phyloP scores from a whole-genome alignment of 805 yeast genomes.

The Ogataea degrootiae region DNA sequence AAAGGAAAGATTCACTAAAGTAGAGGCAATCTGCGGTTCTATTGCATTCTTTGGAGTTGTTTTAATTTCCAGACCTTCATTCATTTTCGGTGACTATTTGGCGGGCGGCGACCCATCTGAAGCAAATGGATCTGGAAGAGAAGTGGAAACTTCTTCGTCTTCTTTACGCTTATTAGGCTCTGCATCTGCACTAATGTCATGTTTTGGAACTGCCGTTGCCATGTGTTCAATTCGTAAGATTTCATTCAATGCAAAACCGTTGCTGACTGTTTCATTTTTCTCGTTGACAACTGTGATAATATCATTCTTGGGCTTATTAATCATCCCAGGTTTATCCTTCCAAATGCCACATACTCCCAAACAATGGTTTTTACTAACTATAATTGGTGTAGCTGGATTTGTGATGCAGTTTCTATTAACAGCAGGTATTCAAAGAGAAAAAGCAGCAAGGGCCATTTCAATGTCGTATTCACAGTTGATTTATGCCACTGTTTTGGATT shows the following conservation, averaged over 20 bases:
- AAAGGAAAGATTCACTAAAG: conserved; percentile 57
- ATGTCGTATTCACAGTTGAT: conserved; percentile 74
- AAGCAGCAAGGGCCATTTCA: conserved; percentile 70
- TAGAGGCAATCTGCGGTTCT: conserved; percentile 67
- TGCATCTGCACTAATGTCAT: conserved; percentile 58
- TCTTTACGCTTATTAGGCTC: conserved; percentile 57
- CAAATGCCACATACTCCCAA: conserved; percentile 52
- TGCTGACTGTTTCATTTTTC: conserved; percentile 73
- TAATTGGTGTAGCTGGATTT: conserved; percentile 76
- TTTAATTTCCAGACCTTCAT: conserved; percentile 76
- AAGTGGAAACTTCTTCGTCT: conserved; percentile 49
- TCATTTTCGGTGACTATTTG: conserved; percentile 47
- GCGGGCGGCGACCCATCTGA: background rate
- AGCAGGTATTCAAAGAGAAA: conserved; percentile 77
- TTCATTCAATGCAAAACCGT: conserved; percentile 75
- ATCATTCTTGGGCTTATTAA: conserved; percentile 45
- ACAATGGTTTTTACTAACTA: conserved; percentile 62
- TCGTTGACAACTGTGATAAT: conserved; percentile 56
- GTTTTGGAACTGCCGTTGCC: conserved; percentile 64
- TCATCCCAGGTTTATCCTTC: conserved; percentile 56
- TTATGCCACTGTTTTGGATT: conserved; percentile 75
- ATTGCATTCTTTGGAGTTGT: conserved; percentile 72
- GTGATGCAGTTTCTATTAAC: conserved; percentile 75
- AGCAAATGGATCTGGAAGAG: conserved; percentile 25
- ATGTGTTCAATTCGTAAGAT: conserved; percentile 69